Base-by-base conservation (phyloP, 306 rosid species). In the Dalbergia cochinchinensis region DNA sequence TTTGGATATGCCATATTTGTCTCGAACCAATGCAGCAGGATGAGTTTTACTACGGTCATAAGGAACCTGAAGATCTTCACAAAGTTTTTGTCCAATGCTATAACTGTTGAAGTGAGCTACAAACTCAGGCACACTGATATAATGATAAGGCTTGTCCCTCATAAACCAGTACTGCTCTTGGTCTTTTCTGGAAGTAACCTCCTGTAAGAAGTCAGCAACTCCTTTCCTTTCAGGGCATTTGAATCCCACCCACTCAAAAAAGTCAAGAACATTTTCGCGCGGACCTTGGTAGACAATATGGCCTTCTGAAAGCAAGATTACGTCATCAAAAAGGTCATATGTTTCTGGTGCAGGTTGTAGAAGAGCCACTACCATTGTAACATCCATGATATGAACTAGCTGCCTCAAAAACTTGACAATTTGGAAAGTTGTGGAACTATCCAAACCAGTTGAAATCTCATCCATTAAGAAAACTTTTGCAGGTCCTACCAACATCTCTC, bases 401-500 rank as follows among this genome's bases (percentile, higher is more conserved):
- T 90, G 93, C 75, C 80, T 83, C 95, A 92, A 85, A 80, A 82
- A 92, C 72, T 22, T 87, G 50, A 89, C 83, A 54, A 92, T 92
- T 75, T 90, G 92, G 76, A 83, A 92, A 39, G 97, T 86, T 20
- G 97, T 92, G 63, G 97, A 89, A 64, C 92, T 89, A 83, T 92
- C 97, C 80, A 92, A 76, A 78, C 97, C 97, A 37, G 89, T 90
- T 57, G 97, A 89, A 60, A 92, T 92, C 80, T 86, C 95, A 78
- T 92, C 97, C 95, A 90, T 92, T 45, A 92, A 85, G 63, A 92
- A 84, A 18, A 83, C 95, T 68, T 83, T 92, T 48, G 94, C 90
- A 50, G 97, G 95, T 73, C 97, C 97, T 55, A 87, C 97, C 78
- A 92, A 55, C 93, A 89, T 85, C 82, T 92, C 95, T 81, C 97